A percentile compares a stretch with the other conserved stretches of the same genome.
Evolutionary conservation across 345 rosid species (phyloP).

Genomic region (Laguncularia racemosa): DNA sequence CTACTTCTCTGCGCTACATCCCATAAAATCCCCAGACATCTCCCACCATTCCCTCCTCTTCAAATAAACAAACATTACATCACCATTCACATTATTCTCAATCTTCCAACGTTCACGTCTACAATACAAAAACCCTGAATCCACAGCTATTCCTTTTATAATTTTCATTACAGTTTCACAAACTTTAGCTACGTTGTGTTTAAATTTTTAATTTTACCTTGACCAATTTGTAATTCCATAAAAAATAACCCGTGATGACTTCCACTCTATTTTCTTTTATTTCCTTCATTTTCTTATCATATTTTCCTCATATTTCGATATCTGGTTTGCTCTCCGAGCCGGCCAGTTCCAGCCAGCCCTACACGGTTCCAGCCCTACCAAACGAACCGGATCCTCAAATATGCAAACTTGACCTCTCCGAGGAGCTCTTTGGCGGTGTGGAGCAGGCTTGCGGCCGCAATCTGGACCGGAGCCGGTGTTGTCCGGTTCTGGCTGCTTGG

Average conservation of each 20-base stretch:
- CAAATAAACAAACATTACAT: not conserved
- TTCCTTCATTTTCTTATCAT: constrained; percentile 13
- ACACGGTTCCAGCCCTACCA: constrained; percentile 88
- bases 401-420: constrained; percentile 88
- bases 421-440: constrained; percentile 95
- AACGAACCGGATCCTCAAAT: constrained; percentile 53
- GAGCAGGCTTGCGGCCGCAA: constrained; percentile 74
- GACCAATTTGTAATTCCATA: not conserved
- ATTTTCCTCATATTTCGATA: constrained; percentile 12
- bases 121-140: no score
- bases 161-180: no score
- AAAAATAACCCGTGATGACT: constrained; percentile 20
- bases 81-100: no score
- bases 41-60: not conserved
- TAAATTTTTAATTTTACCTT: no score
- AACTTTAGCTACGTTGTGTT: no score
- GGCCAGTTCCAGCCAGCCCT: constrained; percentile 41
- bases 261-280: constrained; percentile 9
- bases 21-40: constrained; percentile 12
- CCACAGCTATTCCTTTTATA: no score
- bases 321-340: constrained; percentile 56
- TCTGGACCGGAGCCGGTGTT: constrained; percentile 90
- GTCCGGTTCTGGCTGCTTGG: constrained; percentile 97
- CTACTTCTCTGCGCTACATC: no score
- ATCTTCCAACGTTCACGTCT: no score